Evolutionary conservation across 106 monocot species (phyloP), one percentile per base, ranked within the genome.

Genomic region (Phalaenopsis equestris): DNA sequence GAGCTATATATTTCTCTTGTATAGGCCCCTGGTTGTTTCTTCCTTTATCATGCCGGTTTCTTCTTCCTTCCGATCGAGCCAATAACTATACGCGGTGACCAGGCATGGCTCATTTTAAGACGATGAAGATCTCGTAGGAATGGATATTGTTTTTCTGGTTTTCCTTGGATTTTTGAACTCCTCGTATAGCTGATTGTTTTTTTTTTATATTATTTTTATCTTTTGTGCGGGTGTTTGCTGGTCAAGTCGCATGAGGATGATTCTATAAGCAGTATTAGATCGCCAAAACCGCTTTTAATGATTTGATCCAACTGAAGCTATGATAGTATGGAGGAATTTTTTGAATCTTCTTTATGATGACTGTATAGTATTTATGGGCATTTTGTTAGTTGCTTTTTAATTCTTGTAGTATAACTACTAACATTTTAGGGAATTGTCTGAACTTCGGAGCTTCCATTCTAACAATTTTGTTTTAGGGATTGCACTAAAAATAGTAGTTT

Each of bases 391-490:
- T 12, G 12, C 52, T 52, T 15, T 52, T 52, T 52, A 14, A 52
- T 12, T 52, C 12, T 10, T 12, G 10, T 12, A 10, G 52, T 52
- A 65, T 24, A 8, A 65, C 64, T 65, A 5, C 8, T 6, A 65
- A 23, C 21, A 24, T 65, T 65, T 65, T 65, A 24, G 64, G 6
- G 9, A 65, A n/a, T 65, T 30, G 2, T 65, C 24, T 65, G 23
- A 65, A 23, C 9, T 65, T 65, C 23, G 6, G 9, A 24, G 21
- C 64, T 24, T 64, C 23, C 24, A 21, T 65, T 24, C 23, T 65
- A 65, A 65, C 64, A 65, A 65, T 65, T 8, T 65, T 65, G n/a
- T 65, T 65, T 30, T n/a, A 65, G 64, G 24, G 24, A 65, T 65
- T 65, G 64, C 2, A 65, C 64, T 65, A 5, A 65, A 30, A 65